Evolutionary conservation across 2,329 filamentous ascomycete genomes (phyloP).

Genomic region (Venturia aucupariae): DNA sequence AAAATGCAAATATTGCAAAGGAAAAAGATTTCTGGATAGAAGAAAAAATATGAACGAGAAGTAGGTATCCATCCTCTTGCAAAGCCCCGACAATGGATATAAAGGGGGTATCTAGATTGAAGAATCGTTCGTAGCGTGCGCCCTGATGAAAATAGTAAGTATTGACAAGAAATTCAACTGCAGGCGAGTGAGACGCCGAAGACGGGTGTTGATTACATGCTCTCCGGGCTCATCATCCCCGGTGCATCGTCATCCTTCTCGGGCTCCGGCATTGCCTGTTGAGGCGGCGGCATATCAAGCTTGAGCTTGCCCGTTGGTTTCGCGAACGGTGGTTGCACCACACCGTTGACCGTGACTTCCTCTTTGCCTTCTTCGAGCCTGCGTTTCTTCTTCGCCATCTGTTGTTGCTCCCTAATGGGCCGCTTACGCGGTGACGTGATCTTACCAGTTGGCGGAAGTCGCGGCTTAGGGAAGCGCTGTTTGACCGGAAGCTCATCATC

Average conservation of each 20-base stretch:
- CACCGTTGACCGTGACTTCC: constrained; percentile 18
- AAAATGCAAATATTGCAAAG: not conserved
- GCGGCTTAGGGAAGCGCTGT: constrained; percentile 59
- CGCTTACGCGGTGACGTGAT: constrained; percentile 78
- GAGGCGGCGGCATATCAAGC: constrained; percentile 37
- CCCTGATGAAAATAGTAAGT: constrained; percentile 2
- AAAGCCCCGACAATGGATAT: not conserved
- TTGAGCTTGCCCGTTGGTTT: constrained; percentile 47
- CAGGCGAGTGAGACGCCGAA: not conserved
- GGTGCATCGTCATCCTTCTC: constrained; percentile 57
- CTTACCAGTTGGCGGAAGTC: constrained; percentile 67
- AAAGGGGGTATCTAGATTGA: not conserved
- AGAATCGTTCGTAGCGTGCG: not conserved
- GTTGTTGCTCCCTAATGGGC: constrained; percentile 71
- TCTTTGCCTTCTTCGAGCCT: constrained; percentile 47
- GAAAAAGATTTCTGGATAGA: not conserved
- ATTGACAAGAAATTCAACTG: not conserved
- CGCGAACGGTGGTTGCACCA: constrained; percentile 31
- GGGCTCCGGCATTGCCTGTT: constrained; percentile 53
- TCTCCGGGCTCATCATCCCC: constrained; percentile 68
- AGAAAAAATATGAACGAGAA: not conserved
- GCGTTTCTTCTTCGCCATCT: constrained; percentile 80
- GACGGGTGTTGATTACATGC: constrained; percentile 13
- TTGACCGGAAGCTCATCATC: constrained; percentile 93
- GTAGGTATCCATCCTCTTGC: not conserved